These are phyloP conservation scores for Pythium brassicae DNA, from an alignment of 352 stramenopile genomes.

Conservation along the genomic window DNA sequence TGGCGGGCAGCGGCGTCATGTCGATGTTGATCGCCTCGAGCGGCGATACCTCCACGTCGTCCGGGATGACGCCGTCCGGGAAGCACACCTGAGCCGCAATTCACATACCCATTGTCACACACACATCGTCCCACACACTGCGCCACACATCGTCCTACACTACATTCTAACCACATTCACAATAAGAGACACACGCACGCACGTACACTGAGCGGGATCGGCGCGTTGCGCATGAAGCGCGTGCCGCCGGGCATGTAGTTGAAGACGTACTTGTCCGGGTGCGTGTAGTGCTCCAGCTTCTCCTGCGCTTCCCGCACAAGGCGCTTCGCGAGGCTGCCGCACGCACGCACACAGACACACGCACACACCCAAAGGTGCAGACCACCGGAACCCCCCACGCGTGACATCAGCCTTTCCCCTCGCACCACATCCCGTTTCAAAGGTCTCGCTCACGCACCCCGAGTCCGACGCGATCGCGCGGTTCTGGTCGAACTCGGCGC, in stretches of 20 bases:
- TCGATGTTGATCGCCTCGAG: conserved; percentile 86
- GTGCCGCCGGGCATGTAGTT: conserved; percentile 98
- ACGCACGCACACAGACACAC: too few relatives aligned
- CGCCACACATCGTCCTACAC: too few relatives aligned
- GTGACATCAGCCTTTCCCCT: not conserved
- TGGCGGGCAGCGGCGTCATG: conserved; percentile 76
- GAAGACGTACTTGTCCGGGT: conserved; percentile 96
- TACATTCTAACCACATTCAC: too few relatives aligned
- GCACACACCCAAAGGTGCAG: conserved; percentile 8
- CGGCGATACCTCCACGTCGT: conserved; percentile 80
- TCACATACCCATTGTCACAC: too few relatives aligned
- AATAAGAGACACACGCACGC: too few relatives aligned
- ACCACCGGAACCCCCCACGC: conserved; percentile 48
- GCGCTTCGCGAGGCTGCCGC: conserved; percentile 67
- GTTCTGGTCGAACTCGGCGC: conserved; percentile 91
- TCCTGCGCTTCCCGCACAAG: conserved; percentile 89
- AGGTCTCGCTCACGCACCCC: conserved; percentile 26
- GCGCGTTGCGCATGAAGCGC: conserved; percentile 98
- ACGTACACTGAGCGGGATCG: conserved; percentile 90
- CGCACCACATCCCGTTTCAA: not conserved
- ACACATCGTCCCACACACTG: too few relatives aligned
- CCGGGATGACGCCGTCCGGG: conserved; percentile 75
- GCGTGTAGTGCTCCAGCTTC: conserved; percentile 91
- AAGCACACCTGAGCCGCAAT: conserved; percentile 65
- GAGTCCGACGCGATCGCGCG: conserved; percentile 46